Evolutionary conservation across 495 filamentous ascomycete genomes (phyloP), one percentile per base, ranked within the genome.

Genomic region (Aspergillus diversus): DNA sequence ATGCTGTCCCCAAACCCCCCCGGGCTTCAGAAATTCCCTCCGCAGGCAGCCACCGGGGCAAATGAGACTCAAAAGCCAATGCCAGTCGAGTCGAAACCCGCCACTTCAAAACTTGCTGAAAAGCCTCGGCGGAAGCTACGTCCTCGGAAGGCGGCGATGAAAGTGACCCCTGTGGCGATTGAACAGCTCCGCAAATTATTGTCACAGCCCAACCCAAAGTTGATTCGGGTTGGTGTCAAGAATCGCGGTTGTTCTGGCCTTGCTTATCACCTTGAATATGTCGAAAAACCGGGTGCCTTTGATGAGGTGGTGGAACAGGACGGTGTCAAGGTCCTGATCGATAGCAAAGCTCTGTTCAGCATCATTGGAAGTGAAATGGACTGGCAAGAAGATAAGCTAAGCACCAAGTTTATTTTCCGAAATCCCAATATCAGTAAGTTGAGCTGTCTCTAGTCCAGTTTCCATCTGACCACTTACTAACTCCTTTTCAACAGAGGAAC

Each of bases 321-420:
- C 67, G 95, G 93, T 4, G 95, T 99, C 13, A 95, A 90, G 80
- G 96, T 99, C 35, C 70, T 99, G 75, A 92, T 99, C 57, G 95
- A 99, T 77, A 93, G 90, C 78, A 98, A 97, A 78, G 95, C 95
- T 62, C 79, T 99, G 61, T 95, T 99, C 68, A 97, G 92, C 71
- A 97, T 99, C 48, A 97, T 99, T 73, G 95, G 96, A 8, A 97
- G 91, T 68, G 95, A 98, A 82, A 99, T 99, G 95, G 95, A 99
- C 71, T 99, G 93, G 94, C 85, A 94, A 3, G 93, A 98, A 76
- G 96, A 97, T 69, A 96, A 94, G 76, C 73, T 99, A 68, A 96
- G 86, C 72, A 83, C 89, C 70, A 81, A 89, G 68, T 99, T 99
- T 79, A 87, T 97, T 63, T 99, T 99, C 76, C 86, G 86, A 71